Percentiles rank a stretch among this genome's conserved stretches.
phyloP scores from a whole-genome alignment of 371 early-diverging fungal genomes.

The Syncephalastrum contaminatum region DNA sequence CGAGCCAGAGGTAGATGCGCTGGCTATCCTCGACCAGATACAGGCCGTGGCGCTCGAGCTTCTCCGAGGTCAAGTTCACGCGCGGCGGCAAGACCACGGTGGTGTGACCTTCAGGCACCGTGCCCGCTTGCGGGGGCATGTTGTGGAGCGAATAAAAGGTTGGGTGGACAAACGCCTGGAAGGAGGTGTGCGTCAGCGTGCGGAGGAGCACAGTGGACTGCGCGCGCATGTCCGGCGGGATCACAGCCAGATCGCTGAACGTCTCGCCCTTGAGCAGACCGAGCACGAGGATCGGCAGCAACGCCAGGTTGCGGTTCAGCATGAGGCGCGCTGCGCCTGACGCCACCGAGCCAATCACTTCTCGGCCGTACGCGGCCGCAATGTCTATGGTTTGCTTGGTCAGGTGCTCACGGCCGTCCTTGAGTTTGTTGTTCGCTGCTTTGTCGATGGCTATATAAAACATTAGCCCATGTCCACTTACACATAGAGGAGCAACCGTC shows the following conservation, averaged over 20 bases:
- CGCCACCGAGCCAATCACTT: constrained; percentile 52
- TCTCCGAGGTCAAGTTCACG: constrained; percentile 70
- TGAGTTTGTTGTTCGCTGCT: constrained; percentile 65
- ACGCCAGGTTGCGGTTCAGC: constrained; percentile 64
- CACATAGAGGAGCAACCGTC: not conserved
- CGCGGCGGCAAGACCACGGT: constrained; percentile 50
- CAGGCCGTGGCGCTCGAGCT: constrained; percentile 71
- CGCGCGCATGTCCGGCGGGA: constrained; percentile 58
- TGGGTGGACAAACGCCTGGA: constrained; percentile 49
- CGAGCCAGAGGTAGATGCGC: constrained; percentile 76
- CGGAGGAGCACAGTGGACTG: constrained; percentile 56
- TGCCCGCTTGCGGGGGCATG: constrained; percentile 55
- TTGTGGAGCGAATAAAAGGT: constrained; percentile 72
- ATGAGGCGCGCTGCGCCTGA: constrained; percentile 57
- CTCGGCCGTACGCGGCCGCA: constrained; percentile 62
- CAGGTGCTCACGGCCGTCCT: constrained; percentile 77
- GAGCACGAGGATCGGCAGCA: constrained; percentile 67
- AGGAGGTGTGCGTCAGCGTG: constrained; percentile 61
- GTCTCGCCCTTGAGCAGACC: constrained; percentile 64
- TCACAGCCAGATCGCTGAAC: constrained; percentile 32
- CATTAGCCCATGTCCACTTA: not conserved
- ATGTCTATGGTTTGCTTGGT: constrained; percentile 63
- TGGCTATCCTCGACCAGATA: constrained; percentile 72
- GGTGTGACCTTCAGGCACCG: too few species aligned
- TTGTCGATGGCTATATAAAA: constrained; percentile 57